phyloP scores from a whole-genome alignment of 2,329 filamentous ascomycete genomes.

The Podosphaera xanthii region DNA sequence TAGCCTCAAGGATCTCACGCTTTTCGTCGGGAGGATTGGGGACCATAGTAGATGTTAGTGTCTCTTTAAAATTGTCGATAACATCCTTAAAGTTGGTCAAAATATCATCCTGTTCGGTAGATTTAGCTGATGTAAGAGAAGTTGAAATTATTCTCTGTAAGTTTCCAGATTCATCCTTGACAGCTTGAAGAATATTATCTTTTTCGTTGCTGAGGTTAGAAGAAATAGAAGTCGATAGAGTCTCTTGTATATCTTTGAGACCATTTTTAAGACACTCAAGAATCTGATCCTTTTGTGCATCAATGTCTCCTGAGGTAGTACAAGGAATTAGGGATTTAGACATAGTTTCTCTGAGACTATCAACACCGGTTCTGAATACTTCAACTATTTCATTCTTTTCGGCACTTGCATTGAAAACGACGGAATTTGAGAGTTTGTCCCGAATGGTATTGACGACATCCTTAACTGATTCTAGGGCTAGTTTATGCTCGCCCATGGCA shows the following conservation, averaged over 20 bases:
- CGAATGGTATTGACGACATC: not conserved
- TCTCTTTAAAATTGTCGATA: conserved; percentile 27
- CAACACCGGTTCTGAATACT: conserved; percentile 28
- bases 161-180: conserved; percentile 49
- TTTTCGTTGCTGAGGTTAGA: conserved; percentile 18
- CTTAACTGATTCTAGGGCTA: not conserved
- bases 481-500: conserved; percentile 4
- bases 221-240: not conserved
- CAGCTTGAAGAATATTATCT: conserved; percentile 39
- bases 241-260: conserved; percentile 7
- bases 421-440: conserved; percentile 7
- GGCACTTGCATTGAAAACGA: conserved; percentile 13
- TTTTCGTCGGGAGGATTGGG: conserved; percentile 44
- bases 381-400: conserved; percentile 32
- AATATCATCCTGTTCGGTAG: not conserved
- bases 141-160: conserved; percentile 19
- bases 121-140: not conserved
- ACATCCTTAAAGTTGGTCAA: not conserved
- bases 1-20: conserved; percentile 69
- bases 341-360: conserved; percentile 34
- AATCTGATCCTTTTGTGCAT: conserved; percentile 36
- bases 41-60: conserved; percentile 60
- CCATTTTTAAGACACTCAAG: conserved; percentile 40
- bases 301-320: conserved; percentile 23
- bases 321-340: conserved; percentile 26